Conservation (phyloP, 495 filamentous ascomycete genomes). For the Parachaetomium inaequale region DNA sequence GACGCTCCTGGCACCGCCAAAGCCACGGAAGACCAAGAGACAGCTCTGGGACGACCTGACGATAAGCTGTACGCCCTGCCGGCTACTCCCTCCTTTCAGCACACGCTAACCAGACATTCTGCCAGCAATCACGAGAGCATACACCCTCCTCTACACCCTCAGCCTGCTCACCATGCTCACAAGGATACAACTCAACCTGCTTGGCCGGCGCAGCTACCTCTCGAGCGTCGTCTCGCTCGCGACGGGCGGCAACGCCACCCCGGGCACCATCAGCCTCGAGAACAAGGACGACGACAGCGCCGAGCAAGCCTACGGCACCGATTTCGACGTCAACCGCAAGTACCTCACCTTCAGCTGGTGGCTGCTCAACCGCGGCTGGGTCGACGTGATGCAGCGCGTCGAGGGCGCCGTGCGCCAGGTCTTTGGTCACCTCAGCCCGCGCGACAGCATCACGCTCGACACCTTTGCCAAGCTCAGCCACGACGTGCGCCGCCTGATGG, state of each 20-base stretch:
- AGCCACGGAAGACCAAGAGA: slow-evolving; percentile 73
- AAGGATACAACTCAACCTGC: slow-evolving; percentile 92
- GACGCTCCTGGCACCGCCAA: slow-evolving; percentile 31
- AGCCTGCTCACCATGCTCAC: slow-evolving; percentile 88
- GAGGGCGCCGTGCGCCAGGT: slow-evolving; percentile 76
- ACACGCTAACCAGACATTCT: slow-evolving; percentile 27
- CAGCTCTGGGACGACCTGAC: slow-evolving; percentile 98
- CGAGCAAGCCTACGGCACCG: slow-evolving; percentile 76
- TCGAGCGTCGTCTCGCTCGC: slow-evolving; percentile 90
- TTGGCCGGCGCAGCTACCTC: slow-evolving; percentile 90
- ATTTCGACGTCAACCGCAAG: slow-evolving; percentile 89
- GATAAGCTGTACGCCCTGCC: slow-evolving; percentile 68
- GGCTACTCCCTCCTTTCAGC: background rate
- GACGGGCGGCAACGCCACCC: slow-evolving; percentile 51
- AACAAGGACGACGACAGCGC: slow-evolving; percentile 81
- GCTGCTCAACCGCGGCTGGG: slow-evolving; percentile 89
- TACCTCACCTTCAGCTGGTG: slow-evolving; percentile 98
- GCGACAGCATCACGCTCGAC: slow-evolving; percentile 78
- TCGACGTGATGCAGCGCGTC: slow-evolving; percentile 72
- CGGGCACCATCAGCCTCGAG: slow-evolving; percentile 70
- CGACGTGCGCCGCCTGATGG: slow-evolving; percentile 77
- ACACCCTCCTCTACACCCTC: slow-evolving; percentile 88
- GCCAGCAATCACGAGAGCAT: slow-evolving; percentile 80
- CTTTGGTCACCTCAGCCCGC: slow-evolving; percentile 79
- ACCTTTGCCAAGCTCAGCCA: slow-evolving; percentile 72